These are phyloP conservation scores for Aspergillus caelatus DNA, from an alignment of 2,329 filamentous ascomycete species.

Conservation along the genomic window DNA sequence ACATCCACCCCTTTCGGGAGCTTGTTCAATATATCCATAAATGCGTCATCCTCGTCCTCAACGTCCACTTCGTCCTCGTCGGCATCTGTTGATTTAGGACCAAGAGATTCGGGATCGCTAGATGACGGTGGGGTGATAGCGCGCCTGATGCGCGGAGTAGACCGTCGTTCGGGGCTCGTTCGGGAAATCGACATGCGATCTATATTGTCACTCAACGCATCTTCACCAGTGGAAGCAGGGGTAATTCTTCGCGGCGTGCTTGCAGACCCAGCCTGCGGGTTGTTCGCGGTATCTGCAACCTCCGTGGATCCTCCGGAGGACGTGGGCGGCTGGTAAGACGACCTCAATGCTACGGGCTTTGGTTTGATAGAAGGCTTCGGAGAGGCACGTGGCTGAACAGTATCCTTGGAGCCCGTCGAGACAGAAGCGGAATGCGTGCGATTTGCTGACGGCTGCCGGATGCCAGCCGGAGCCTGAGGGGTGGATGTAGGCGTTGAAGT, in stretches of 20 bases:
- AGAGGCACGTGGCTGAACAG: constrained; percentile 23
- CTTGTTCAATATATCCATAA: constrained; percentile 70
- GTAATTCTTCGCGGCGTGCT: constrained; percentile 17
- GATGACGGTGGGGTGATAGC: constrained; percentile 48
- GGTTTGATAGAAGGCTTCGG: constrained; percentile 40
- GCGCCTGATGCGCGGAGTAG: constrained; percentile 39
- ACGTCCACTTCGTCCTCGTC: constrained; percentile 50
- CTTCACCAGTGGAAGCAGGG: constrained; percentile 28
- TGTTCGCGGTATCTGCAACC: constrained; percentile 16
- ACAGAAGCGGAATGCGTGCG: constrained; percentile 16
- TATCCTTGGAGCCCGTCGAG: constrained; percentile 26
- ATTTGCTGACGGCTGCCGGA: constrained; percentile 8
- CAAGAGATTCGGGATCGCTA: constrained; percentile 43
- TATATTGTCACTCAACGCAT: constrained; percentile 28
- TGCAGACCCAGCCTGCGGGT: constrained; percentile 24
- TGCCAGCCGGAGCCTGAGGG: constrained; percentile 8
- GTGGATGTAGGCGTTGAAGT: constrained; percentile 12
- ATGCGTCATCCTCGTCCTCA: constrained; percentile 57
- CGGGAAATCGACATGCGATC: constrained; percentile 28
- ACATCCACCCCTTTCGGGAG: constrained; percentile 82
- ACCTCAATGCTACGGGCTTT: constrained; percentile 39
- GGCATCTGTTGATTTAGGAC: constrained; percentile 53
- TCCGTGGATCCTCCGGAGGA: constrained; percentile 18
- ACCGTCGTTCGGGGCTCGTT: constrained; percentile 24
- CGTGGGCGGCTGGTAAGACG: constrained; percentile 23